These are phyloP conservation scores for Colletotrichum liaoningense DNA, from an alignment of 2,329 filamentous ascomycete species.

Conservation along the genomic window DNA sequence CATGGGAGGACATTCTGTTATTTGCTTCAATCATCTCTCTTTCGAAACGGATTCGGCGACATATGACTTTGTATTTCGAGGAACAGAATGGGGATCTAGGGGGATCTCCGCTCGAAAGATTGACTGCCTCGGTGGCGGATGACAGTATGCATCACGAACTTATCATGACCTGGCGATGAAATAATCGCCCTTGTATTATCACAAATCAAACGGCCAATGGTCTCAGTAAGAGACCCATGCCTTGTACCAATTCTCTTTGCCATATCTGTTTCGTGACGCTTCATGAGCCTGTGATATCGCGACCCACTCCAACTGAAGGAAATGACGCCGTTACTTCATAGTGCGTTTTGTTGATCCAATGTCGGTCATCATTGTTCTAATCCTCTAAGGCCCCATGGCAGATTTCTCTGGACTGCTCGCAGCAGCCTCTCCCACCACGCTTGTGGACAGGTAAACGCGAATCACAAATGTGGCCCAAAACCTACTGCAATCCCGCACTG, in stretches of 20 bases:
- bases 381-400: not conserved
- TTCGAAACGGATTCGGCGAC: slow-evolving; percentile 18
- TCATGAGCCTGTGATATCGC: too few species aligned
- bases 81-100: not conserved
- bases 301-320: not conserved
- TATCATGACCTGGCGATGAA: slow-evolving; percentile 27
- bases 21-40: slow-evolving; percentile 2
- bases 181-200: slow-evolving; percentile 31
- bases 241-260: not conserved
- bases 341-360: too few species aligned
- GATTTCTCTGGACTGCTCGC: not conserved
- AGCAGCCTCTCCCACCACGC: not conserved
- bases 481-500: not conserved
- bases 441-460: not conserved
- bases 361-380: not conserved
- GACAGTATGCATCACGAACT: slow-evolving; percentile 29
- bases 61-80: slow-evolving; percentile 25
- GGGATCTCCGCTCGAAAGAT: not conserved
- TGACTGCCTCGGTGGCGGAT: slow-evolving; percentile 24
- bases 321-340: not conserved
- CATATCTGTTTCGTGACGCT: not conserved
- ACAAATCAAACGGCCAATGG: slow-evolving; percentile 28
- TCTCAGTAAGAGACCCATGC: slow-evolving; percentile 30
- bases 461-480: not conserved
- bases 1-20: not conserved